Conservation (phyloP, 805 yeast genomes). For the Wickerhamomyces queroliae region DNA sequence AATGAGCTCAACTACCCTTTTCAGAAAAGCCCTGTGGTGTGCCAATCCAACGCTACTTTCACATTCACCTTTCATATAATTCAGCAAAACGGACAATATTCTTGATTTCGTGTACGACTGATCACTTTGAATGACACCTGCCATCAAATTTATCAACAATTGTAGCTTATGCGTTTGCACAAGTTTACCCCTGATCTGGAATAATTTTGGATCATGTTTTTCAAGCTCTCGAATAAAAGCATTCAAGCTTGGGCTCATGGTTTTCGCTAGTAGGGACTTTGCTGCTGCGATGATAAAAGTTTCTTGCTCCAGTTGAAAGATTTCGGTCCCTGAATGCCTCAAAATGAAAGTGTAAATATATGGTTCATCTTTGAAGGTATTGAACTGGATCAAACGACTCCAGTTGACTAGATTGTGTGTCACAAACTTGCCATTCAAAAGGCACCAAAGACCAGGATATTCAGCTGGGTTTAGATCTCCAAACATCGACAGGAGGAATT, state of each 20-base stretch:
- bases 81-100: conserved; percentile 12
- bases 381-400: conserved; percentile 16
- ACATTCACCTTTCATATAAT: conserved; percentile 10
- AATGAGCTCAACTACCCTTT: background rate
- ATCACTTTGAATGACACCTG: conserved; percentile 10
- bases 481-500: conserved; percentile 8
- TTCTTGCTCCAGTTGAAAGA: conserved; percentile 14
- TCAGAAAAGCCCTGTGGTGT: background rate
- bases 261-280: conserved; percentile 10
- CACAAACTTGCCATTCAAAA: conserved; percentile 11
- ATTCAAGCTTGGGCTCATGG: conserved; percentile 10
- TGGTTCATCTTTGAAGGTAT: conserved; percentile 19
- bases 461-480: conserved; percentile 11
- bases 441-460: conserved; percentile 19
- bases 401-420: conserved; percentile 15
- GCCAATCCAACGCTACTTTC: background rate
- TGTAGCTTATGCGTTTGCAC: conserved; percentile 16
- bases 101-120: conserved; percentile 6
- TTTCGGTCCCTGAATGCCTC: conserved; percentile 9
- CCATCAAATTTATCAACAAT: conserved; percentile 11
- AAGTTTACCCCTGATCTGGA: conserved; percentile 8
- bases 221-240: conserved; percentile 13
- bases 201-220: conserved; percentile 11
- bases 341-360: conserved; percentile 14
- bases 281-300: conserved; percentile 10